phyloP scores from a whole-genome alignment of 2,329 filamentous ascomycete genomes.

The Bipolaris zeicola region DNA sequence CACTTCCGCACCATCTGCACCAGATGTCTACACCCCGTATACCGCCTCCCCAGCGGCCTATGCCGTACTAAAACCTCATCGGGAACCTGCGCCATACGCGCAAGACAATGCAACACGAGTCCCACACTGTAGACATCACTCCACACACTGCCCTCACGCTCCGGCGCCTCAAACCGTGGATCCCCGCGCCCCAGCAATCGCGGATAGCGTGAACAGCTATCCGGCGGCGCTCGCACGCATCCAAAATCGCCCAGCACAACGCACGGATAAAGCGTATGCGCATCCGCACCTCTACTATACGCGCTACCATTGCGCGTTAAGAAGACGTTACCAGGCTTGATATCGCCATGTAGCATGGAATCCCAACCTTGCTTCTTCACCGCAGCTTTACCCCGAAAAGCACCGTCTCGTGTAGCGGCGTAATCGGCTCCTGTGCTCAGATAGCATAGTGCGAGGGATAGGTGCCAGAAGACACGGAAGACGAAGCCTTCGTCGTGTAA shows the following conservation, averaged over 20 bases:
- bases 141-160: background rate
- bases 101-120: constrained; percentile 7
- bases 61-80: background rate
- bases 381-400: background rate
- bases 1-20: background rate
- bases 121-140: constrained; percentile 8
- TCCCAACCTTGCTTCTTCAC: constrained; percentile 5
- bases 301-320: constrained; percentile 5
- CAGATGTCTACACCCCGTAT: background rate
- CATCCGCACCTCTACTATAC: too few relatives aligned
- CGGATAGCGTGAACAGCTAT: background rate
- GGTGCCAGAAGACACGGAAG: constrained; percentile 21
- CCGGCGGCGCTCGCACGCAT: background rate
- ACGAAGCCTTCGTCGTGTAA: constrained; percentile 20
- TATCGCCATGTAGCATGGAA: constrained; percentile 20
- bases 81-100: constrained; percentile 1
- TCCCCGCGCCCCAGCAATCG: background rate
- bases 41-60: background rate
- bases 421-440: constrained; percentile 12
- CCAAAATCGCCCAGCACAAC: constrained; percentile 24
- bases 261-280: background rate
- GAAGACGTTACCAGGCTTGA: constrained; percentile 26
- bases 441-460: constrained; percentile 19
- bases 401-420: background rate
- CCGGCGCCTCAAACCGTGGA: constrained; percentile 1